A percentile compares a stretch with the other conserved stretches of the same genome.
phyloP scores from a whole-genome alignment of 371 early-diverging fungal genomes.

The Actinomucor elegans region DNA sequence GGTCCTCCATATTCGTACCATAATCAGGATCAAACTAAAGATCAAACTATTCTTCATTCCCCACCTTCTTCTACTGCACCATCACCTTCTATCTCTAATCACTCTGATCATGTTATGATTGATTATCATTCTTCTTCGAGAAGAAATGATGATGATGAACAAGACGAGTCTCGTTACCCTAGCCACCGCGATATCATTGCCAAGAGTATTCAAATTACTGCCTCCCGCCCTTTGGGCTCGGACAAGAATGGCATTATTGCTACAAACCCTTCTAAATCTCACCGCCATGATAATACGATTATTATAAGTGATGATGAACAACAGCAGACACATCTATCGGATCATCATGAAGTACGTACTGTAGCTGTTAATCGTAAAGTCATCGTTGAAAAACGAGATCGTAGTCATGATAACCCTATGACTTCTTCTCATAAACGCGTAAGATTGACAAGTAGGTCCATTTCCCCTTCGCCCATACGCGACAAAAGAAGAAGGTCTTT shows the following conservation, averaged over 20 bases:
- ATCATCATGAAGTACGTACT: no score
- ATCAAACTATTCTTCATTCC: neutral
- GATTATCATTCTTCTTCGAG: neutral
- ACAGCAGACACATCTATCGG: no score
- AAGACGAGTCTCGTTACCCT: neutral
- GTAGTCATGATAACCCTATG: no score
- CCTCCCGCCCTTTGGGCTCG: neutral
- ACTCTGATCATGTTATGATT: neutral
- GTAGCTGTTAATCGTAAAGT: neutral
- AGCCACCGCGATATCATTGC: neutral
- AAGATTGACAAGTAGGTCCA: neutral
- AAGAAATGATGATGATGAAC: neutral
- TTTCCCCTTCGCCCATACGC: neutral
- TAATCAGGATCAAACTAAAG: neutral
- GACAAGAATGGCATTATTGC: neutral
- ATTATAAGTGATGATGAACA: no score
- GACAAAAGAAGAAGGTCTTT: neutral
- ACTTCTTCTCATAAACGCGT: no score
- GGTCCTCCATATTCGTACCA: neutral
- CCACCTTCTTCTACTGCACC: neutral
- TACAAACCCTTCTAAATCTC: neutral
- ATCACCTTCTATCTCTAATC: neutral
- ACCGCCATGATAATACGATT: no score
- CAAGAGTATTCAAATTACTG: conserved; percentile 3
- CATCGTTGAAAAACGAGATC: no score